phyloP scores from a whole-genome alignment of 108 stramenopile genomes.

The Licmophora abbreviata region DNA sequence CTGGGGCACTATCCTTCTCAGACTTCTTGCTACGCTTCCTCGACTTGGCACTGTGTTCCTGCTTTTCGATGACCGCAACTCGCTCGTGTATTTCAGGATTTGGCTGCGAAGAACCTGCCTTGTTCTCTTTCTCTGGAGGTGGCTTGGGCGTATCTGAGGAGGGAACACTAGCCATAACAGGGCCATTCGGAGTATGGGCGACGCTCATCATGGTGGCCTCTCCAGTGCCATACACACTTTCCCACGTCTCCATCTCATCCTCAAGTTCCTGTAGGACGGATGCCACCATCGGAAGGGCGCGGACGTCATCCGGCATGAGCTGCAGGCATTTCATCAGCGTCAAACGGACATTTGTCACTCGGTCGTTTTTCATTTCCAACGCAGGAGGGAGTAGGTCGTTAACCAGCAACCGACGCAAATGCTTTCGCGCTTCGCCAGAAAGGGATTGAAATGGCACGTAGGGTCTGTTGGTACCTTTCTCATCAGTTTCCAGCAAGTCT shows the following conservation, averaged over 20 bases:
- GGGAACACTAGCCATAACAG: no score
- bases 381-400: conserved; percentile 56
- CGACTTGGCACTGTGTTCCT: no score
- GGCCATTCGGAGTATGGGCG: no score
- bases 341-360: conserved; percentile 71
- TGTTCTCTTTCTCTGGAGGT: no score
- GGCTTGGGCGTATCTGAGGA: no score
- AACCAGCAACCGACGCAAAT: conserved; percentile 43
- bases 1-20: no score
- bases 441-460: conserved; percentile 55
- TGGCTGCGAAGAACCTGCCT: no score
- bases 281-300: conserved; percentile 26
- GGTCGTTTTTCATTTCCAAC: conserved; percentile 69
- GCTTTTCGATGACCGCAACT: no score
- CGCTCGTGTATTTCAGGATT: no score
- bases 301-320: conserved; percentile 56
- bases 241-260: conserved; percentile 82
- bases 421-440: conserved; percentile 46
- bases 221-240: conserved; percentile 39
- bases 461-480: not conserved
- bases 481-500: conserved; percentile 4
- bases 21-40: no score
- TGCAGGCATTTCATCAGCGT: conserved; percentile 62
- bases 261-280: conserved; percentile 51
- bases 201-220: no score